Conservation (phyloP, 495 filamentous ascomycete species). For the Acidomyces sp. region DNA sequence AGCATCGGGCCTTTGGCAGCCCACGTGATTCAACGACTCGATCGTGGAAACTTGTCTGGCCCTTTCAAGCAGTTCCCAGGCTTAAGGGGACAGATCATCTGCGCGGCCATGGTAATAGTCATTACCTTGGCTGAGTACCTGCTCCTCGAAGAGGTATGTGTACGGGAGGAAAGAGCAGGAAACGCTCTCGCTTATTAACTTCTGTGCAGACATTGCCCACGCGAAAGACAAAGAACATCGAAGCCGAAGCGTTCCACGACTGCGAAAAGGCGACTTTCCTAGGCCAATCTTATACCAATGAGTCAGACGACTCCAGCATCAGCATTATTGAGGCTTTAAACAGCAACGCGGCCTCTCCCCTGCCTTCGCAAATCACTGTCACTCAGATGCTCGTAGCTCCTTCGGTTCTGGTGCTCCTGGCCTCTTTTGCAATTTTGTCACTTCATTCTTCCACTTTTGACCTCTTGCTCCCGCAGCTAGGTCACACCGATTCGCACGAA, state of each 20-base stretch:
- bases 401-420: conserved; percentile 32
- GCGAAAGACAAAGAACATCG: conserved; percentile 5
- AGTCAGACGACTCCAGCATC: conserved; percentile 2
- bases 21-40: conserved; percentile 21
- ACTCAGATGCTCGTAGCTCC: conserved; percentile 32
- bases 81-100: conserved; percentile 32
- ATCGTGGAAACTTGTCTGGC: conserved; percentile 21
- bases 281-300: conserved; percentile 19
- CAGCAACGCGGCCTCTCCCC: conserved; percentile 25
- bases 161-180: no score
- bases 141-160: conserved; percentile 32
- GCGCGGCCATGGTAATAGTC: conserved; percentile 30
- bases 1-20: conserved; percentile 31
- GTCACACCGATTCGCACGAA: conserved; percentile 31
- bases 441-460: conserved; percentile 36
- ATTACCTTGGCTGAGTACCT: conserved; percentile 28
- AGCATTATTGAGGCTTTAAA: conserved; percentile 19
- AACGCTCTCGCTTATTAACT: conserved; percentile 12
- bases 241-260: conserved; percentile 18
- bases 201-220: conserved; percentile 24
- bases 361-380: conserved; percentile 28
- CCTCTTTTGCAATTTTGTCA: conserved; percentile 33
- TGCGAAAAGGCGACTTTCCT: conserved; percentile 35
- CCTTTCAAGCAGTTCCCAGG: conserved; percentile 32
- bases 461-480: conserved; percentile 33